Evolutionary conservation across 441 rosid genomes (phyloP), one percentile per base, ranked within the genome.

Genomic region (Jatropha podagrica): DNA sequence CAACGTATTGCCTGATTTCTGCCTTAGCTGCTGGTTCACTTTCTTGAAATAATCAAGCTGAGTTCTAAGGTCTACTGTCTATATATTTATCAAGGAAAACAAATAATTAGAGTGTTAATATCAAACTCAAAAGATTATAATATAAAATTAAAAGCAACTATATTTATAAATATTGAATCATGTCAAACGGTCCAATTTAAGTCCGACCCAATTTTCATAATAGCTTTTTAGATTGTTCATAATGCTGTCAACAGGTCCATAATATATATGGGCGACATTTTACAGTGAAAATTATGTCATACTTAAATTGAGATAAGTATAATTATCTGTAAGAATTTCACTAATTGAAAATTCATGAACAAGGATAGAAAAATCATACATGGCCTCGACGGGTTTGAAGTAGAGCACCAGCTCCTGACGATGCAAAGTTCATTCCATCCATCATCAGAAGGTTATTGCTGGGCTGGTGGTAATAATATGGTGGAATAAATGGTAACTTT

Each of bases 1-100:
- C 12, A 71, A 17, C 42, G 37, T 23, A 3, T 71, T 44, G 15
- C 65, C 65, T 3, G 58, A 12, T 61, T 74, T 74, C 12, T 56
- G 56, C 74, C 20, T 67, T 65, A 77, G 54, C 72, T 56, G 63
- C 71, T 77, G 23, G 73, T 52, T 40, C 69, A 74, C 79, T 42
- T 76, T n/a, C 78, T 82, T 76, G 55, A 82, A 82, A 77, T 74
- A 69, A 58, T 55, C 27, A 18, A 82, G 13, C 63, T 82, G 82
- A 37, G 76, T 59, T 73, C 70, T 60, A 42, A 82, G 80, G 76
- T 72, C 41, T 4, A 77, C 76, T 13, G 6, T 14, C 12, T 13
- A 51, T 51, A 12, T 14, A 51, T 51, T 10, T 4, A 2, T 11
- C 14, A 15, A 63, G 6, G 7, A 63, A 38, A 37, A 42, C 13